These are phyloP conservation scores for Neurospora crassa DNA, from an alignment of 2,329 filamentous ascomycete species.

Conservation along the genomic window DNA sequence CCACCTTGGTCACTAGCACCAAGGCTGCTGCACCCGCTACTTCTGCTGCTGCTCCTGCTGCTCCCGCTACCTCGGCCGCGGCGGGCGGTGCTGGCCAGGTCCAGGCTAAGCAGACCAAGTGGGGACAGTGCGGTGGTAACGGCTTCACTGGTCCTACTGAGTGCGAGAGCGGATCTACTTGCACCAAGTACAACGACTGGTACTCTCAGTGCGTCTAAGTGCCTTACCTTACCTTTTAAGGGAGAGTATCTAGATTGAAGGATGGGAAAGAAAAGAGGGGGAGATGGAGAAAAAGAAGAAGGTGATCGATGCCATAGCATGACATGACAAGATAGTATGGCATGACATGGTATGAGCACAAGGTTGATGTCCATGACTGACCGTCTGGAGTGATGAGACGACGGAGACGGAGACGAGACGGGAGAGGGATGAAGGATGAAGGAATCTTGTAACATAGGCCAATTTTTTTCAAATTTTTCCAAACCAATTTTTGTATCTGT, in stretches of 20 bases:
- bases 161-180: slow-evolving; percentile 15
- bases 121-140: slow-evolving; percentile 18
- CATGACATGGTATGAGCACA: not conserved
- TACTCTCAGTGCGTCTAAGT: slow-evolving; percentile 16
- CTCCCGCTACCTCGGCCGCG: not conserved
- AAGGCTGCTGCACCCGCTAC: slow-evolving; percentile 3
- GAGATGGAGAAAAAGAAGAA: not conserved
- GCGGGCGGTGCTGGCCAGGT: not conserved
- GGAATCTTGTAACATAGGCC: not conserved
- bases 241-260: not conserved
- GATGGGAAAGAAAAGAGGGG: not conserved
- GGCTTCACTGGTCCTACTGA: slow-evolving; percentile 14
- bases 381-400: no score
- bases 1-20: slow-evolving; percentile 6
- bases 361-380: not conserved
- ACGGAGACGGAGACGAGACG: no score
- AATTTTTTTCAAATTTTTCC: not conserved
- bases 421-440: not conserved
- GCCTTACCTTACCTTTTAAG: not conserved
- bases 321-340: not conserved
- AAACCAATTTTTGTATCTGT: not conserved
- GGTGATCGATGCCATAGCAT: no score
- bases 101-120: slow-evolving; percentile 6
- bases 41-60: slow-evolving; percentile 1
- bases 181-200: slow-evolving; percentile 12